Evolutionary conservation across 2,329 filamentous ascomycete genomes (phyloP).

Genomic region (Mycosphaerella sp.): DNA sequence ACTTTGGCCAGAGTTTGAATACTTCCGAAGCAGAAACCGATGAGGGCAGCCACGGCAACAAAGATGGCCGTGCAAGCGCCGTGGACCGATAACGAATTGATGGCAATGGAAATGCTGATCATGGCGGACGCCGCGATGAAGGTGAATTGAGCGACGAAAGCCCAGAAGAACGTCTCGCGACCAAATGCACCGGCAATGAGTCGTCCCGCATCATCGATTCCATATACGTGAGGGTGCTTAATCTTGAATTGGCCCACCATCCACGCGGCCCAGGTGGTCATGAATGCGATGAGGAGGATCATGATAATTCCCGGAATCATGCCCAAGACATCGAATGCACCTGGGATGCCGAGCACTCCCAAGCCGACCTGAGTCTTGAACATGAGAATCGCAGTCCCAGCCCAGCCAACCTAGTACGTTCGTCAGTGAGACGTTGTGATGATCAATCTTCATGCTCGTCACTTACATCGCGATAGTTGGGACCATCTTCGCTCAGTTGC

Average conservation of each 20-base stretch:
- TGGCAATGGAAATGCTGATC: conserved; percentile 22
- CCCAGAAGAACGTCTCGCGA: conserved; percentile 41
- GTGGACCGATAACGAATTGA: conserved; percentile 25
- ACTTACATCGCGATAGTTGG: conserved; percentile 26
- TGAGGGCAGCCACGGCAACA: conserved; percentile 37
- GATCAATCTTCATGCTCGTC: no score
- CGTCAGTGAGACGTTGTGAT: not conserved
- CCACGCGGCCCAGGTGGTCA: conserved; percentile 47
- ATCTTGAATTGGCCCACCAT: conserved; percentile 49
- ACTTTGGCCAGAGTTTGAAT: conserved; percentile 34
- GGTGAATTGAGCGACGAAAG: conserved; percentile 21
- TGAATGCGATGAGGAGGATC: conserved; percentile 36
- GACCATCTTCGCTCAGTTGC: conserved; percentile 14
- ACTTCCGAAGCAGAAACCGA: conserved; percentile 33
- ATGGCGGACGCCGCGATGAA: conserved; percentile 35
- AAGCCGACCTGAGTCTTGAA: conserved; percentile 44
- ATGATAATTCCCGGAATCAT: conserved; percentile 44
- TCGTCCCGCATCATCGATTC: conserved; percentile 52
- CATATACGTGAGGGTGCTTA: conserved; percentile 50
- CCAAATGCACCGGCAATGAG: conserved; percentile 50
- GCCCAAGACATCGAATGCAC: conserved; percentile 38
- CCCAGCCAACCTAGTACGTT: conserved; percentile 32
- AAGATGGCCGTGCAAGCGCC: conserved; percentile 38
- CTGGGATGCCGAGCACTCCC: conserved; percentile 45
- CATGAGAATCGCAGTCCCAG: conserved; percentile 40